Conservation (phyloP, 768 basidiomycete genomes). For the Amanita molliuscula region DNA sequence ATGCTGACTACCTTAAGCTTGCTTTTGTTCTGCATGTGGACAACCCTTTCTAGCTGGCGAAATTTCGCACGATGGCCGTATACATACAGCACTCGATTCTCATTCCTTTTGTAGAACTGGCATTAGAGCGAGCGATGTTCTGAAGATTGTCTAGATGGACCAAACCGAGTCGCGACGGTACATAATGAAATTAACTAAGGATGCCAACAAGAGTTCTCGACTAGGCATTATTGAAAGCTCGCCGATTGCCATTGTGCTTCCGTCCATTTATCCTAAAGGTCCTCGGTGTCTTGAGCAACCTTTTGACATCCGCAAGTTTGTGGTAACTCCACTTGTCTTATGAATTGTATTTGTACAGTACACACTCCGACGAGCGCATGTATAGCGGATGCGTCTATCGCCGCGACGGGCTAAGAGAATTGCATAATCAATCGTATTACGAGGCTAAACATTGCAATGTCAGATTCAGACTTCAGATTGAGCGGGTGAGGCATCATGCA, state of each 20-base stretch:
- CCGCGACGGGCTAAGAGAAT: no score
- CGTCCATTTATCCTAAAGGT: not conserved
- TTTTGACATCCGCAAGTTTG: no score
- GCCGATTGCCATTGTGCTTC: not conserved
- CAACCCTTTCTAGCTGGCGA: not conserved
- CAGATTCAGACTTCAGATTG: no score
- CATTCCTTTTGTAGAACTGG: not conserved
- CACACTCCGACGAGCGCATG: no score
- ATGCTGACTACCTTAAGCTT: not conserved
- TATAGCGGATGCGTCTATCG: no score
- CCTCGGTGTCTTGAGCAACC: not conserved
- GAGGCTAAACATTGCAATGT: no score
- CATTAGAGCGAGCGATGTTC: not conserved
- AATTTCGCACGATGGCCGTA: not conserved
- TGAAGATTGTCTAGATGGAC: not conserved
- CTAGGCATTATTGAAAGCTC: not conserved
- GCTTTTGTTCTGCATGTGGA: conserved; percentile 2
- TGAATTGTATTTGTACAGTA: no score
- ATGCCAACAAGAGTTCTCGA: not conserved
- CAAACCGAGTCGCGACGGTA: not conserved
- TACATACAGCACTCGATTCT: not conserved
- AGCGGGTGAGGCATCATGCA: no score
- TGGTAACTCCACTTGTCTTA: no score
- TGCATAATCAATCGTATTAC: no score
- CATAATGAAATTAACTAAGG: not conserved